A percentile compares a stretch with the other conserved stretches of the same genome.
phyloP scores from a whole-genome alignment of 805 yeast species.

The Hanseniaspora mollemarum region DNA sequence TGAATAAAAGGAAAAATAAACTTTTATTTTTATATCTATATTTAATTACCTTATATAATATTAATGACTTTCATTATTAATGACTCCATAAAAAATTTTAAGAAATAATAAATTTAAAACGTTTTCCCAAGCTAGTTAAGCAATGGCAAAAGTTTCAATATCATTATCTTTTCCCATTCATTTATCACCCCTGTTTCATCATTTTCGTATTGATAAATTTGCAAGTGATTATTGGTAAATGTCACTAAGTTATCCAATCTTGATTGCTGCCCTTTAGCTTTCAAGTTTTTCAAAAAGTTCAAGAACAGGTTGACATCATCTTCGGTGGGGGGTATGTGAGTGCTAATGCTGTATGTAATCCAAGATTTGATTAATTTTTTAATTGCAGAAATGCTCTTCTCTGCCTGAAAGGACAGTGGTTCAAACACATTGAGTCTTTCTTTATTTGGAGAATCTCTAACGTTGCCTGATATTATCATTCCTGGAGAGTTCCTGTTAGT shows the following conservation, averaged over 20 bases:
- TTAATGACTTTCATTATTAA: neutral
- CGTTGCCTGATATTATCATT: neutral
- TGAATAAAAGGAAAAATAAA: neutral
- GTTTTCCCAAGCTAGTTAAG: conserved; percentile 14
- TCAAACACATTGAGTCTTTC: conserved; percentile 20
- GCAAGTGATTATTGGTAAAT: neutral
- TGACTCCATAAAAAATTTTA: neutral
- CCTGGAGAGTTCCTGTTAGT: neutral
- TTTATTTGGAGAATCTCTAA: neutral
- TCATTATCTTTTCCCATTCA: conserved; percentile 28
- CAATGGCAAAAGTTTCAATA: conserved; percentile 23
- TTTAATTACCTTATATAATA: neutral
- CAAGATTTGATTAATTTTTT: conserved; percentile 29
- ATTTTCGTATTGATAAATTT: conserved; percentile 13
- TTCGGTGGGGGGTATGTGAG: conserved; percentile 30
- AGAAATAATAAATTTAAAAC: neutral
- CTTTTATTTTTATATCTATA: neutral
- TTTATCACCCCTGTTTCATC: conserved; percentile 19
- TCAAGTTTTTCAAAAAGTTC: conserved; percentile 27
- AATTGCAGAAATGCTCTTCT: conserved; percentile 29
- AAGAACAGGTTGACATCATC: conserved; percentile 33
- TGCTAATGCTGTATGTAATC: conserved; percentile 29
- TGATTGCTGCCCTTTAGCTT: neutral
- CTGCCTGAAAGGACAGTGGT: conserved; percentile 30
- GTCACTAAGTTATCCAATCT: neutral